phyloP scores from a whole-genome alignment of 176 grass and related monocot genomes.

The Eleusine coracana region DNA sequence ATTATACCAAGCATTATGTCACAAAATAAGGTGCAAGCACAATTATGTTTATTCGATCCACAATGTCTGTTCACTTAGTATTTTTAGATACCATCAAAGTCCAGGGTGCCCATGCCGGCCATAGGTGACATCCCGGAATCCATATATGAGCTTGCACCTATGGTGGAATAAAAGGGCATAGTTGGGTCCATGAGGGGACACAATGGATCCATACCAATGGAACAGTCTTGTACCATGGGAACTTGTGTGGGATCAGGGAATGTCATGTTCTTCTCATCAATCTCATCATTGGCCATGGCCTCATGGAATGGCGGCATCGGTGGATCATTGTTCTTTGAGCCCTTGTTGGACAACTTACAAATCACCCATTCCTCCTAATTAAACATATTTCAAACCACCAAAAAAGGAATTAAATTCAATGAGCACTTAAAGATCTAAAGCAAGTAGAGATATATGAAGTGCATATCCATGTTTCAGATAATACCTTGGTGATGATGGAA shows the following conservation, averaged over 20 bases:
- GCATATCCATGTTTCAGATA: background rate
- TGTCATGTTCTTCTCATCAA: background rate
- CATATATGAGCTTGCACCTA: background rate
- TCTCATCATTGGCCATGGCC: background rate
- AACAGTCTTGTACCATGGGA: background rate
- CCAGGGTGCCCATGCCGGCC: background rate
- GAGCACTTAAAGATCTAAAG: background rate
- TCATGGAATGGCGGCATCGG: background rate
- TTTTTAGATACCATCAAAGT: background rate
- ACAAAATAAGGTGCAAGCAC: background rate
- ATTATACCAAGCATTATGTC: background rate
- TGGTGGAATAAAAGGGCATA: background rate
- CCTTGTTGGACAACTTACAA: constrained; percentile 58
- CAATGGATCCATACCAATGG: background rate
- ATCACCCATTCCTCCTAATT: constrained; percentile 61
- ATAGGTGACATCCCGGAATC: background rate
- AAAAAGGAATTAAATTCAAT: background rate
- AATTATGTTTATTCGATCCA: no score
- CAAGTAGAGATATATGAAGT: background rate
- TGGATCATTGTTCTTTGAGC: constrained; percentile 34
- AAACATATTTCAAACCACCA: background rate
- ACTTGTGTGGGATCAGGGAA: background rate
- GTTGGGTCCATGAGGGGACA: constrained; percentile 18
- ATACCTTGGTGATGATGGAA: constrained; percentile 4
- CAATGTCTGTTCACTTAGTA: background rate